Percentiles rank a stretch among this genome's conserved stretches.
Conservation (phyloP, 1,284 basidiomycete species). For the Phylloporus sp. region DNA sequence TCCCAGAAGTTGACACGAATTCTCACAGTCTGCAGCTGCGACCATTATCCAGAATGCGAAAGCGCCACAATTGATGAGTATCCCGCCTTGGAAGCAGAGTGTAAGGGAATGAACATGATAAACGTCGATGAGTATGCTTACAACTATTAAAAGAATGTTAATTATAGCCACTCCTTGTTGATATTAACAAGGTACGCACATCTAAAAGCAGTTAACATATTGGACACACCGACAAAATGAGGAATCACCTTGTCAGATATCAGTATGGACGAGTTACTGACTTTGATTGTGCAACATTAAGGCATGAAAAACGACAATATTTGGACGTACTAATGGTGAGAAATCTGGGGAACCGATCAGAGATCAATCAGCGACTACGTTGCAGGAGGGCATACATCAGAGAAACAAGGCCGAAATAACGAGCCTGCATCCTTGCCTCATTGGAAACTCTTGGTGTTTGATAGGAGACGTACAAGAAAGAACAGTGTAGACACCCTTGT, state of each 20-base stretch:
- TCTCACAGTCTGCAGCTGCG: conserved; percentile 4
- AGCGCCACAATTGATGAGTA: background rate
- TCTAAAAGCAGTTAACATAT: no score
- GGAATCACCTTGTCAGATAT: background rate
- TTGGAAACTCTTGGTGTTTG: background rate
- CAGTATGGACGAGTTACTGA: background rate
- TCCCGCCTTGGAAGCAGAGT: background rate
- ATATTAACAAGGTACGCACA: no score
- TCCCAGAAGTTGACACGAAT: background rate
- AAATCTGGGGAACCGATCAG: background rate
- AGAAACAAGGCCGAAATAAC: background rate
- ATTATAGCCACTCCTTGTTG: no score
- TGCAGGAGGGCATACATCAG: background rate
- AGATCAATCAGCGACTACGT: background rate
- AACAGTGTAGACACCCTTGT: background rate
- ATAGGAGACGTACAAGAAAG: background rate
- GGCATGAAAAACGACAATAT: no score
- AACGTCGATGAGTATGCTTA: background rate
- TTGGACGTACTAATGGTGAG: no score
- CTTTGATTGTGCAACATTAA: background rate
- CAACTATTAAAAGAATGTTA: background rate
- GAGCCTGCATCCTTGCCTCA: background rate
- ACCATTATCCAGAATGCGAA: background rate
- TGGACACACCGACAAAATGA: no score
- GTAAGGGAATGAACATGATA: background rate